Conservation (phyloP, 192 early-diverging fungal genomes). For the Coemansia sp. region DNA sequence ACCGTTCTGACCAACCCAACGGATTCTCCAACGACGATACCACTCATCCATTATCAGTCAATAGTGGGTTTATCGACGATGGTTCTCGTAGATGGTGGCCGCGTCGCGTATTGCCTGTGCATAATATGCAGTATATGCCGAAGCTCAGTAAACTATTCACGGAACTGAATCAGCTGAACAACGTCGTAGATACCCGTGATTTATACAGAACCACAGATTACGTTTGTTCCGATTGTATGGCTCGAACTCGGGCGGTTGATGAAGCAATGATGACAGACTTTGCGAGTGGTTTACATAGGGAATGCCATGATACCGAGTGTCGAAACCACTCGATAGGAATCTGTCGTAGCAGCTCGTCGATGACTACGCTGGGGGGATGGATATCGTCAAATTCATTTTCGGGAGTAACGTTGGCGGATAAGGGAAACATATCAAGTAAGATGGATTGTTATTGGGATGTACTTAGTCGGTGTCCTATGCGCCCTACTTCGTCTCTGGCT, state of each 20-base stretch:
- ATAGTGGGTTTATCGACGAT: neutral
- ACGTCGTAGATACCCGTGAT: neutral
- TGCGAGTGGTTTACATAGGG: neutral
- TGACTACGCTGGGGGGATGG: conserved; percentile 7
- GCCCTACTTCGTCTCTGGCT: conserved; percentile 44
- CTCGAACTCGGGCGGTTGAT: conserved; percentile 2
- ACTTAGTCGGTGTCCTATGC: conserved; percentile 44
- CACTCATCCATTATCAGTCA: neutral
- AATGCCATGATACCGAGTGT: conserved; percentile 18
- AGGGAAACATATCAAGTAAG: neutral
- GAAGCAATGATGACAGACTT: conserved; percentile 11
- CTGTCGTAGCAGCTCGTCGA: neutral
- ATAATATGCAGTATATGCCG: conserved; percentile 54
- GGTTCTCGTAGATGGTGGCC: conserved; percentile 41
- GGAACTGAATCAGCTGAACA: neutral
- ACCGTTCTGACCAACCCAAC: neutral
- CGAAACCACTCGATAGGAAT: neutral
- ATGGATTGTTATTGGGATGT: conserved; percentile 32
- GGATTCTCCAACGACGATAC: neutral
- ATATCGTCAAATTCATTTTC: neutral
- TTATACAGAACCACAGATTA: neutral
- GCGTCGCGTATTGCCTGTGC: conserved; percentile 35
- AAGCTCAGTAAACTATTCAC: conserved; percentile 30
- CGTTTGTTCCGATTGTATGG: conserved; percentile 9
- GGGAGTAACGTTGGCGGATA: neutral